Conservation (phyloP, 106 monocot genomes). For the Dendrobium catenatum region DNA sequence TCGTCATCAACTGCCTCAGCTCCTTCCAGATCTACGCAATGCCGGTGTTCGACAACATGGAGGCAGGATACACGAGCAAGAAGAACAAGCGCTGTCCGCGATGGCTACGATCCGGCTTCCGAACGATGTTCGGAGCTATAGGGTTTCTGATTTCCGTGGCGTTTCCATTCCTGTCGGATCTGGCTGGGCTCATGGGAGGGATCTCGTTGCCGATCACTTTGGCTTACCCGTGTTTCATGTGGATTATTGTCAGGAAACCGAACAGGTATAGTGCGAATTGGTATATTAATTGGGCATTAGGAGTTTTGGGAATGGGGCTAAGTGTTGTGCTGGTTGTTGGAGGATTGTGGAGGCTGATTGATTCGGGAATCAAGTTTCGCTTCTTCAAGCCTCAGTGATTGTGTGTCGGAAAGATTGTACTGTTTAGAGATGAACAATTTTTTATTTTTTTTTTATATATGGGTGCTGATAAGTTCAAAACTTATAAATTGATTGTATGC, state of each 20-base stretch:
- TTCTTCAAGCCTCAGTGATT: conserved; percentile 78
- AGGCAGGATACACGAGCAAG: conserved; percentile 49
- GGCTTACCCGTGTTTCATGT: conserved; percentile 87
- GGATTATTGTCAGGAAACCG: conserved; percentile 69
- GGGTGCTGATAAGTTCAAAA: too few relatives aligned
- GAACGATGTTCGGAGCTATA: conserved; percentile 44
- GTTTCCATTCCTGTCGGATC: conserved; percentile 69
- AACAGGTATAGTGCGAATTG: conserved; percentile 39
- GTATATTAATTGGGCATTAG: conserved; percentile 67
- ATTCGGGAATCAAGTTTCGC: conserved; percentile 47
- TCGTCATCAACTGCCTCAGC: conserved; percentile 69
- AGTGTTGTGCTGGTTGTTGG: conserved; percentile 49
- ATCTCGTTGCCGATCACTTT: conserved; percentile 73
- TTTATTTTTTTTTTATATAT: too few relatives aligned
- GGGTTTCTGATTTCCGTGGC: conserved; percentile 55
- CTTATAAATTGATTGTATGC: too few relatives aligned
- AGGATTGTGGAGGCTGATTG: conserved; percentile 52
- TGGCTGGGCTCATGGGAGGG: conserved; percentile 67
- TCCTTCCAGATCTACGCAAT: conserved; percentile 88
- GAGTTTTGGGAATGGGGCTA: conserved; percentile 54
- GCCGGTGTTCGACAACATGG: conserved; percentile 75
- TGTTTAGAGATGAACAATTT: too few relatives aligned
- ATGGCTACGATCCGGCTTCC: conserved; percentile 45
- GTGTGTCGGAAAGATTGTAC: background rate
- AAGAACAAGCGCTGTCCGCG: conserved; percentile 66